A percentile compares a stretch with the other conserved stretches of the same genome.
phyloP scores from a whole-genome alignment of 106 monocot species.

The Hemerocallis citrina region DNA sequence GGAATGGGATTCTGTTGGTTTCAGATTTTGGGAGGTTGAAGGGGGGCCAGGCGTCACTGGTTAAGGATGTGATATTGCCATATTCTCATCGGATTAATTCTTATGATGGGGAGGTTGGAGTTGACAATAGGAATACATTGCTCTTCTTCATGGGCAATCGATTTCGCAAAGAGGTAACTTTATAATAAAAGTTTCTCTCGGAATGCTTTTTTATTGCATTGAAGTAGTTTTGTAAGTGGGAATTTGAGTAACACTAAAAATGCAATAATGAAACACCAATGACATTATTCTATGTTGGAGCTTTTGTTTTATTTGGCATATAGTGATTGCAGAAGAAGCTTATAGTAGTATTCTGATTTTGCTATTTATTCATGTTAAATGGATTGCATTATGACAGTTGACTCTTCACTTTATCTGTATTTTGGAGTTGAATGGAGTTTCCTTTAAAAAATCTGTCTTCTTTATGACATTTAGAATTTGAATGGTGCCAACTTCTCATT shows the following conservation, averaged over 20 bases:
- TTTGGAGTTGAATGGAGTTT: no score
- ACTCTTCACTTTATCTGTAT: no score
- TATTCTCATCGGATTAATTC: slow-evolving; percentile 79
- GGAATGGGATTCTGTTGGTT: slow-evolving; percentile 51
- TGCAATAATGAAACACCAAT: neutral
- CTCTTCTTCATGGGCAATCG: slow-evolving; percentile 96
- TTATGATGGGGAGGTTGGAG: slow-evolving; percentile 54
- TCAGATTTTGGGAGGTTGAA: slow-evolving; percentile 80
- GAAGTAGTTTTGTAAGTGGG: neutral
- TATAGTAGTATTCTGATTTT: no score
- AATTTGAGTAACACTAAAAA: neutral
- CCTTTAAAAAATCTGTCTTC: no score
- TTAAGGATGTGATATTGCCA: slow-evolving; percentile 82
- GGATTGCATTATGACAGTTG: no score
- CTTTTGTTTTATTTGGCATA: no score
- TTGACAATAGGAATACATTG: slow-evolving; percentile 39
- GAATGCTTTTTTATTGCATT: neutral
- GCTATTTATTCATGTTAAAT: no score
- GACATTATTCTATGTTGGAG: neutral
- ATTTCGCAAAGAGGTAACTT: slow-evolving; percentile 77
- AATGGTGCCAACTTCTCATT: no score
- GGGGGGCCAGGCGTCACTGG: slow-evolving; percentile 55
- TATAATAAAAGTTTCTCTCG: no score
- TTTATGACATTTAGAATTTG: no score
- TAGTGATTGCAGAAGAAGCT: no score